Base-by-base conservation (phyloP, 305 asterid genomes). In the Solanum hybrid region DNA sequence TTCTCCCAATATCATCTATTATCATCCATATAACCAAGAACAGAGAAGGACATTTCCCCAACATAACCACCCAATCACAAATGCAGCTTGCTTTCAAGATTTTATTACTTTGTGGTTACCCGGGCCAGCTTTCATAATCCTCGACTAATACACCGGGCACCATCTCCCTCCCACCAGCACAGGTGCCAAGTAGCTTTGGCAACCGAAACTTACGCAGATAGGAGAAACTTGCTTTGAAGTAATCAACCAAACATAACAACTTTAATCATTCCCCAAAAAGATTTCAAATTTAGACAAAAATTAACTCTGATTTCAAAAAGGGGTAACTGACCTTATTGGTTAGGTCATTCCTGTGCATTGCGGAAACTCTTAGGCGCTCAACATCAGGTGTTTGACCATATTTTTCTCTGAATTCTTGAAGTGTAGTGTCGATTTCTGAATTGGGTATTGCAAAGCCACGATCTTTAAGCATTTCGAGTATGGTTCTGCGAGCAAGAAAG, bases 391-490 rank as follows among this genome's bases (percentile, higher is more conserved):
- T 70, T 61, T 93, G 93, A 2, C 98, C 96, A 45, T 93, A 93
- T 91, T 92, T 94, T 1, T 87, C 89, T 2, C 98, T 96, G 84
- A 97, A 97, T 15, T 95, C 95, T 51, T 92, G 90, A 41, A 97
- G 96, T 15, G 98, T 90, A 17, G 94, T 29, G 24, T 93, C 96
- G 83, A 96, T 94, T 39, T 96, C 99, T 0, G 94, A 84, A 89
- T 34, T 90, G 77, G 98, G 99, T 10, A 97, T 96, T 10, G 96
- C 94, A 89, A 93, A 97, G 57, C 99, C 99, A 87, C 99, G 97
- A 82, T 97, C 99, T 91, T 92, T 95, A 9, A 97, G 98, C 98
- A 97, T 97, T 88, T 97, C 99, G 84, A 97, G 93, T 88, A 93
- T 31, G 12, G 99, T 97, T 91, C 92, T 92, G n/a, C 98, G 97